Percentiles rank a stretch among this genome's conserved stretches.
phyloP scores from a whole-genome alignment of 2,329 filamentous ascomycete genomes.

The Arthrobotrys pseudoclavata region DNA sequence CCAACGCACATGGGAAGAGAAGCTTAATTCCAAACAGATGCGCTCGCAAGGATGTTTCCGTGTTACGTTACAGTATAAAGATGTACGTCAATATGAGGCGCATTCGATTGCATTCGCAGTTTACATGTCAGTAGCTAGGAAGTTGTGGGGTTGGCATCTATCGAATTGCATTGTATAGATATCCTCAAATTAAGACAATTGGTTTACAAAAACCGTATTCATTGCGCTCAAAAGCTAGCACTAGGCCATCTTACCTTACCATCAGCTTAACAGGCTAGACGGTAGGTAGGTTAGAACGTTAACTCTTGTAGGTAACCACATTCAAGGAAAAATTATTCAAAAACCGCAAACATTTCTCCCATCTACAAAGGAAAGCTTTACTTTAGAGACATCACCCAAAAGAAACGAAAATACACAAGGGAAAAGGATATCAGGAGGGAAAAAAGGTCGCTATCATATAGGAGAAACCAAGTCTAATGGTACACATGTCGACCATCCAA shows the following conservation, averaged over 20 bases:
- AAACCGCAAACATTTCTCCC: constrained; percentile 9
- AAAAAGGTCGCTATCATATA: constrained; percentile 1
- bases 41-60: constrained; percentile 23
- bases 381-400: neutral
- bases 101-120: neutral
- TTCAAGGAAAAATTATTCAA: neutral
- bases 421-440: neutral
- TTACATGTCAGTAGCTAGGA: neutral
- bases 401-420: neutral
- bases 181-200: neutral
- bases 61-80: neutral
- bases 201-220: neutral
- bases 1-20: neutral
- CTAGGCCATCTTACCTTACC: neutral
- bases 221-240: neutral
- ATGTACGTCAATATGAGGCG: too few relatives aligned
- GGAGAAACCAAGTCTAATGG: constrained; percentile 42
- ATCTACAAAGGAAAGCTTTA: constrained; percentile 17
- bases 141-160: neutral
- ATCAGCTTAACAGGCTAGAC: neutral
- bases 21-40: constrained; percentile 22
- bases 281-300: neutral
- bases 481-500: constrained; percentile 69
- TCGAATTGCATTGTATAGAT: neutral
- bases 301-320: neutral